Evolutionary conservation across 192 early-diverging fungal species (phyloP), one percentile per base, ranked within the genome.

Genomic region (Coemansia sp.): DNA sequence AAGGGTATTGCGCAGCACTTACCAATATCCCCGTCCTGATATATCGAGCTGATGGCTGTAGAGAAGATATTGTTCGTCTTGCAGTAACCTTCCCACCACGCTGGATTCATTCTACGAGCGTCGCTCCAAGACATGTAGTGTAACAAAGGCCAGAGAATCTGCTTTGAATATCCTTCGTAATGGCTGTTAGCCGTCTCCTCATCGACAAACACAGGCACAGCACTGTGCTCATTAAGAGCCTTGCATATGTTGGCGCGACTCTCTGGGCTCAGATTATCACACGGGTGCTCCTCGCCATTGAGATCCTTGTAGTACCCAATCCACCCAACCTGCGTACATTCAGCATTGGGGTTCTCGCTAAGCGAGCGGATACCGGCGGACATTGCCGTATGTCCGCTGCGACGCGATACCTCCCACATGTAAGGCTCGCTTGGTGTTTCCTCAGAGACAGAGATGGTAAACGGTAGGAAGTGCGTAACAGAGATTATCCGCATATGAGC

Each of bases 101-200:
- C 67, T 32, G 83, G 64, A 25, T 88, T 81, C 51, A 88, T 86
- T 62, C 90, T 86, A 1, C 87, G 84, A 25, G 88, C 80, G 42
- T 85, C 83, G 64, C 90, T 88, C 93, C 93, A 95, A 42, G 95
- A 85, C 51, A 96, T 87, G 70, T 97, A 98, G 78, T 97, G 94
- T 55, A 98, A 89, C 69, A 98, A 76, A 39, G 95, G 94, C 95
- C 94, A 98, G 31, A 98, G 82, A n/a, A 93, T 92, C 59, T 86
- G 84, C 84, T 98, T 98, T 84, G 95, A 96, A 77, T 95, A 99
- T 0, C 97, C 97, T 60, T 97, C 97, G 70, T 99, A 99, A 76
- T 98, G 95, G 46, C 87, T 90, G 53, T 82, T 66, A 24, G 93
- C 89, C 25, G 79, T 82, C 23, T 83, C 70, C 20, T 91, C 87